Conservation (phyloP, 106 monocot species). For the Allium fistulosum region DNA sequence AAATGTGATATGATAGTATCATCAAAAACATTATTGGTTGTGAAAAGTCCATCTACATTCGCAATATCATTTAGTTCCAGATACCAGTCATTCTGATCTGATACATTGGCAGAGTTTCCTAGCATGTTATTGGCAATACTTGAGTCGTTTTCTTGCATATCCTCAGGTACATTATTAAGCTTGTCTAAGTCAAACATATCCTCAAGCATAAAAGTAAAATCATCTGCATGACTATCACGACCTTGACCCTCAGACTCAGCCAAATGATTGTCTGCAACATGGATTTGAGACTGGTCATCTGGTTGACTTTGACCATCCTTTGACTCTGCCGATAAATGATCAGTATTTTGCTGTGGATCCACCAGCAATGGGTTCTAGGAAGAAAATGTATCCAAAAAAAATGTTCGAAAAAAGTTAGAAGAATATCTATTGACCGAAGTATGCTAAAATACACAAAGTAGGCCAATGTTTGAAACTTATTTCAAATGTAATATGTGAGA, state of each 20-base stretch:
- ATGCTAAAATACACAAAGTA: no score
- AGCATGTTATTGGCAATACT: neutral
- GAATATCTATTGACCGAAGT: no score
- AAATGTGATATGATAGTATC: neutral
- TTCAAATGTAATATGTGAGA: no score
- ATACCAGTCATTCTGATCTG: conserved; percentile 16
- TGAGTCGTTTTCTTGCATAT: neutral
- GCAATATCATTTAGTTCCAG: conserved; percentile 29
- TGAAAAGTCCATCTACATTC: neutral
- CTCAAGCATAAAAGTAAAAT: conserved; percentile 8
- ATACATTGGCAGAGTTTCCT: conserved; percentile 1
- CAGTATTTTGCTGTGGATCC: neutral
- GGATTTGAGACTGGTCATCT: no score
- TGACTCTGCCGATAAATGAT: neutral
- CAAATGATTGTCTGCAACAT: neutral
- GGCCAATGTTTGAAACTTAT: no score
- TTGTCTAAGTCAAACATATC: conserved; percentile 12
- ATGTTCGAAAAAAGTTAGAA: no score
- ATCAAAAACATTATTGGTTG: no score
- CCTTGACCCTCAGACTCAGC: conserved; percentile 6
- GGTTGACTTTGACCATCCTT: no score
- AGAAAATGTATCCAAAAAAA: neutral
- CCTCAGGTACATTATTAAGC: conserved; percentile 11
- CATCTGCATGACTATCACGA: conserved; percentile 3
- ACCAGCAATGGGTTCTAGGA: neutral